Percentiles rank a stretch among this genome's conserved stretches.
phyloP scores from a whole-genome alignment of 2,329 filamentous ascomycete species.

The Penicillium sclerotigenum region DNA sequence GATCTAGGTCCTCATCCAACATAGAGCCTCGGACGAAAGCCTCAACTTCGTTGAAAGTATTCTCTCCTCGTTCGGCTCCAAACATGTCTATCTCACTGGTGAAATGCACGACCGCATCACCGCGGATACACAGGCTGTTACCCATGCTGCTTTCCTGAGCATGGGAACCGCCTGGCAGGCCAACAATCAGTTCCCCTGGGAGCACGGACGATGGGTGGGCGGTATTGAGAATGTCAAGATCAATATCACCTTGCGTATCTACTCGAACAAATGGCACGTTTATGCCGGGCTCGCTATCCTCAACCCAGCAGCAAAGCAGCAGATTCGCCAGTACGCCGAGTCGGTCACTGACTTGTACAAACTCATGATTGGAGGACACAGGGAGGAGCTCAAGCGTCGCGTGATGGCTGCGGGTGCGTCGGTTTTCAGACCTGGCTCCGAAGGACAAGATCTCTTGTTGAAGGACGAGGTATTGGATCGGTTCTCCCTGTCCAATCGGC shows the following conservation, averaged over 20 bases:
- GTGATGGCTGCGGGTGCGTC: conserved; percentile 76
- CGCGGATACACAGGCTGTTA: conserved; percentile 96
- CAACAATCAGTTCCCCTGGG: conserved; percentile 95
- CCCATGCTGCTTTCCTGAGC: conserved; percentile 90
- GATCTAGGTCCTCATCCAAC: conserved; percentile 73
- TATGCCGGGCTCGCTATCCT: conserved; percentile 96
- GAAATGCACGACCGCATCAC: conserved; percentile 93
- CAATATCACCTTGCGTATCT: conserved; percentile 95
- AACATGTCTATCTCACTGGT: conserved; percentile 82
- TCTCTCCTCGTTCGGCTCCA: conserved; percentile 78
- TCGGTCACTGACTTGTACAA: conserved; percentile 94
- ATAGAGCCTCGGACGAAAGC: conserved; percentile 75
- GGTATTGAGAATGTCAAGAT: conserved; percentile 99
- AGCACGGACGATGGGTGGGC: conserved; percentile 88
- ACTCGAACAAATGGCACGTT: conserved; percentile 98
- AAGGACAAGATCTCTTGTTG: conserved; percentile 65
- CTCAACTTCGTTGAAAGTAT: conserved; percentile 77
- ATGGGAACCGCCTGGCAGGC: conserved; percentile 99
- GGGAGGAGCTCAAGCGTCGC: conserved; percentile 67
- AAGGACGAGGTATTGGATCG: conserved; percentile 78
- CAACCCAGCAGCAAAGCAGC: conserved; percentile 85
- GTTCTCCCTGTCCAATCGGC: conserved; percentile 74
- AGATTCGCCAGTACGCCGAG: conserved; percentile 90
- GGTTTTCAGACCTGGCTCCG: conserved; percentile 57
- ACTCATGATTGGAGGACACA: conserved; percentile 85